Conservation (phyloP, 2,329 filamentous ascomycete genomes). For the Neofusicoccum parvum region DNA sequence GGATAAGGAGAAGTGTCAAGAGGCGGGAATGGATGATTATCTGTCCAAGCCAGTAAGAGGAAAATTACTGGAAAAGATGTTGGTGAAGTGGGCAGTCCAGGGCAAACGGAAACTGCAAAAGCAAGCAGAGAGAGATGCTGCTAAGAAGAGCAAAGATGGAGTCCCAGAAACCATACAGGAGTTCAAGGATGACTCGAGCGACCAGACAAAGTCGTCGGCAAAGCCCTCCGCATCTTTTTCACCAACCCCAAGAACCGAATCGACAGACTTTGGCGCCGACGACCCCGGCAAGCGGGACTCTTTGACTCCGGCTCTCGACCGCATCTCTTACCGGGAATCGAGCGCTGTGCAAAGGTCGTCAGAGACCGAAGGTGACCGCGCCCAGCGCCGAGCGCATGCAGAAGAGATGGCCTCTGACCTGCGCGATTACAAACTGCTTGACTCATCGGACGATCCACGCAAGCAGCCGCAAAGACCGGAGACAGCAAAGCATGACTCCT, state of each 20-base stretch:
- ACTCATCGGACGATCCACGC: slow-evolving; percentile 45
- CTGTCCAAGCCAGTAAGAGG: slow-evolving; percentile 73
- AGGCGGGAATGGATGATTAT: slow-evolving; percentile 77
- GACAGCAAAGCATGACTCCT: slow-evolving; percentile 24
- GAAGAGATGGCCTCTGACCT: slow-evolving; percentile 59
- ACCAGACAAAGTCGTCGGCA: not conserved
- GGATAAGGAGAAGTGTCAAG: slow-evolving; percentile 72
- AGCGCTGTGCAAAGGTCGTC: slow-evolving; percentile 43
- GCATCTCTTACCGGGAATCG: slow-evolving; percentile 38
- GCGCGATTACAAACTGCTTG: slow-evolving; percentile 58
- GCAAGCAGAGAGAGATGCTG: not conserved
- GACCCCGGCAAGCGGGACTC: not conserved
- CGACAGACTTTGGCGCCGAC: slow-evolving; percentile 35
- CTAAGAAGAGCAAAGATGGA: not conserved
- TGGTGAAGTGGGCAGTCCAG: slow-evolving; percentile 66
- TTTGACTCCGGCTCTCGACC: slow-evolving; percentile 30
- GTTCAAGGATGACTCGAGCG: not conserved
- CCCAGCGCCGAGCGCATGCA: slow-evolving; percentile 49
- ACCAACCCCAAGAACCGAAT: slow-evolving; percentile 28
- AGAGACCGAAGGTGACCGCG: slow-evolving; percentile 50
- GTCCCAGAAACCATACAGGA: slow-evolving; percentile 3
- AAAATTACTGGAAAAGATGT: slow-evolving; percentile 68
- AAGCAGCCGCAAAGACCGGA: slow-evolving; percentile 26
- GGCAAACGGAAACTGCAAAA: slow-evolving; percentile 36
- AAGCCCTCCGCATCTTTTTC: slow-evolving; percentile 11